Evolutionary conservation across 139 green algal species (phyloP).

Genomic region (Tetraselmis chui): DNA sequence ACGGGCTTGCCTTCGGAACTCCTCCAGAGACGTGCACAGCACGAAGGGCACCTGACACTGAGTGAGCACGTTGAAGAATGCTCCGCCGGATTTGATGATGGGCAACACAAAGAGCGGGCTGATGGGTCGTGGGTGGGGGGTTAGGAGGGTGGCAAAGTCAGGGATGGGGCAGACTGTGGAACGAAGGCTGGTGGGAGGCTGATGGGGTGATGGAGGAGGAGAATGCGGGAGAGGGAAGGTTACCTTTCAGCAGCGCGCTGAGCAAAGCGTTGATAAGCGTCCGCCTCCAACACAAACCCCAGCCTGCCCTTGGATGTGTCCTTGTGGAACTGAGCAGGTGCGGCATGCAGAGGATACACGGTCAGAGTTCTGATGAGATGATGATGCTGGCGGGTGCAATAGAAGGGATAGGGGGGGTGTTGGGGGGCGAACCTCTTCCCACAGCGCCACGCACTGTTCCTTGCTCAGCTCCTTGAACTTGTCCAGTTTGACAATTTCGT

Average conservation of each 20-base stretch:
- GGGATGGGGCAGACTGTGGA: too few relatives aligned
- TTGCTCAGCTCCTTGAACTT: background rate
- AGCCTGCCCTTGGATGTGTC: background rate
- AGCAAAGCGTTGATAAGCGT: background rate
- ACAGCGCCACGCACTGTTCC: background rate
- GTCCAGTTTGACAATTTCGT: background rate
- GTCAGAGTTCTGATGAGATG: too few relatives aligned
- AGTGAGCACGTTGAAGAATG: constrained; percentile 48
- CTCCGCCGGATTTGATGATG: constrained; percentile 41
- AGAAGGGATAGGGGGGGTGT: too few relatives aligned
- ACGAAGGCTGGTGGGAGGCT: too few relatives aligned
- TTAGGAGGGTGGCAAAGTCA: too few relatives aligned
- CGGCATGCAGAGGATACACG: too few relatives aligned
- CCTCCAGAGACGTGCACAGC: constrained; percentile 61
- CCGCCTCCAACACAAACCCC: background rate
- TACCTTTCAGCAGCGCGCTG: background rate
- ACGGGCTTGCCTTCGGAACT: constrained; percentile 34
- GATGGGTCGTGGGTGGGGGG: background rate
- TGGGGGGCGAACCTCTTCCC: background rate
- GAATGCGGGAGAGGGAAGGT: background rate
- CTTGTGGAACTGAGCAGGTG: background rate
- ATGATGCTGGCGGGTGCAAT: too few relatives aligned
- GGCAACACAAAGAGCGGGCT: constrained; percentile 69
- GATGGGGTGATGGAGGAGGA: background rate
- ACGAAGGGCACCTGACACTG: constrained; percentile 60